Evolutionary conservation across 2,329 filamentous ascomycete genomes (phyloP).

Genomic region (Dactylonectria macrodidyma): DNA sequence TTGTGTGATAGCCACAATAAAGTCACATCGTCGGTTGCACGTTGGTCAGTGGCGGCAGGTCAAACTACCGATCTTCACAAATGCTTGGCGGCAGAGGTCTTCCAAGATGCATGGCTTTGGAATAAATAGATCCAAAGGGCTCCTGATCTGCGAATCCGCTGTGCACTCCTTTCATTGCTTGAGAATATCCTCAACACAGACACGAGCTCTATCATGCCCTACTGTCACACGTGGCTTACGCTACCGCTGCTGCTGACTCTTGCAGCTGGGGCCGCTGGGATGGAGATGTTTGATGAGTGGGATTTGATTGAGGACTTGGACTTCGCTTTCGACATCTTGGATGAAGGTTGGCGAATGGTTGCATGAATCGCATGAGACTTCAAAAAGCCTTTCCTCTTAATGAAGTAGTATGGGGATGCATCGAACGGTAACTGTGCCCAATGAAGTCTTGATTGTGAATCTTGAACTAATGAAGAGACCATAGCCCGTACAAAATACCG

Average conservation of each 20-base stretch:
- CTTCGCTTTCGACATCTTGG: slow-evolving; percentile 25
- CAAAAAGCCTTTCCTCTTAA: not conserved
- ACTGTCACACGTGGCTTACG: slow-evolving; percentile 6
- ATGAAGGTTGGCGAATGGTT: slow-evolving; percentile 3
- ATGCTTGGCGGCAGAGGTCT: not conserved
- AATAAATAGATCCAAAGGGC: not conserved
- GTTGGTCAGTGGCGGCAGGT: not conserved
- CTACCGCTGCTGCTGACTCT: slow-evolving; percentile 7
- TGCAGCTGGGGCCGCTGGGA: not conserved
- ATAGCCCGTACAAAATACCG: too few species aligned
- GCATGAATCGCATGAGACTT: not conserved
- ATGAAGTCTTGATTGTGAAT: too few species aligned
- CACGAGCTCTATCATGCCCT: slow-evolving; percentile 11
- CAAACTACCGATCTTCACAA: not conserved
- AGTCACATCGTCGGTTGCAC: not conserved
- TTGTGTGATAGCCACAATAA: not conserved
- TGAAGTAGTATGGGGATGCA: not conserved
- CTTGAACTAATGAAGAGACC: too few species aligned
- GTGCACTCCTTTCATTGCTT: not conserved
- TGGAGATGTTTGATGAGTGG: slow-evolving; percentile 26
- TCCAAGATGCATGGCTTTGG: not conserved
- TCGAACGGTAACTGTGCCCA: not conserved
- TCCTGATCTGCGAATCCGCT: not conserved
- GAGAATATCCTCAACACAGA: not conserved
- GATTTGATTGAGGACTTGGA: slow-evolving; percentile 24